Percentiles rank a stretch among this genome's conserved stretches.
phyloP scores from a whole-genome alignment of 371 early-diverging fungal genomes.

The Lichtheimia hyalospora region DNA sequence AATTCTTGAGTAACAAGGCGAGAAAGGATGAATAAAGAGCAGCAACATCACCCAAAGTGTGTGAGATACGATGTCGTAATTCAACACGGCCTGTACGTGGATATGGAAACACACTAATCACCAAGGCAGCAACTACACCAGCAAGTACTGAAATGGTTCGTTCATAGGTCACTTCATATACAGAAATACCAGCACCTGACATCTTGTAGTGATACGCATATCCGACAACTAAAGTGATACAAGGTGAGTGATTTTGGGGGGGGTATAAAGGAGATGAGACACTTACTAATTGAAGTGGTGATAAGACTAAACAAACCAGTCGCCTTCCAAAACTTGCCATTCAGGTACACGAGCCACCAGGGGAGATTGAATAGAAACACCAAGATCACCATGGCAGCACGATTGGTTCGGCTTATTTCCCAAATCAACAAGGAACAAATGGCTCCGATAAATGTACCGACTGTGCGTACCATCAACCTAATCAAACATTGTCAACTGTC shows the following conservation, averaged over 20 bases:
- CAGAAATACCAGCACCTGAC: constrained; percentile 17
- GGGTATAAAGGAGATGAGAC: neutral
- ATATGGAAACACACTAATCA: constrained; percentile 39
- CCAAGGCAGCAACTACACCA: constrained; percentile 38
- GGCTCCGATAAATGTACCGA: constrained; percentile 46
- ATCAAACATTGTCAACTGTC: neutral
- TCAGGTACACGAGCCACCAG: constrained; percentile 40
- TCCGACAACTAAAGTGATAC: constrained; percentile 28
- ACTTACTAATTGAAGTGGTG: constrained; percentile 47
- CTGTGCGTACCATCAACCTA: constrained; percentile 39
- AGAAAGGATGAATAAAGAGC: constrained; percentile 43
- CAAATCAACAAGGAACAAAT: constrained; percentile 37
- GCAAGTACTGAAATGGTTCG: constrained; percentile 32
- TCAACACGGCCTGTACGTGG: constrained; percentile 44
- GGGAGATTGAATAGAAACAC: constrained; percentile 41
- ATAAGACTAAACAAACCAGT: constrained; percentile 45
- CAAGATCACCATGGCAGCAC: constrained; percentile 27
- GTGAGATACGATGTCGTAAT: constrained; percentile 40
- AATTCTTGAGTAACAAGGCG: constrained; percentile 30
- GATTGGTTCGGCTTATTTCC: constrained; percentile 33
- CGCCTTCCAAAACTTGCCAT: constrained; percentile 46
- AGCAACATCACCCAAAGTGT: constrained; percentile 34
- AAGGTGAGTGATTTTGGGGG: neutral
- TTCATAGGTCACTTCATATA: constrained; percentile 33
- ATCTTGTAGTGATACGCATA: constrained; percentile 32